Base-by-base conservation (phyloP, 768 basidiomycete species). In the Amanita jacksonii region DNA sequence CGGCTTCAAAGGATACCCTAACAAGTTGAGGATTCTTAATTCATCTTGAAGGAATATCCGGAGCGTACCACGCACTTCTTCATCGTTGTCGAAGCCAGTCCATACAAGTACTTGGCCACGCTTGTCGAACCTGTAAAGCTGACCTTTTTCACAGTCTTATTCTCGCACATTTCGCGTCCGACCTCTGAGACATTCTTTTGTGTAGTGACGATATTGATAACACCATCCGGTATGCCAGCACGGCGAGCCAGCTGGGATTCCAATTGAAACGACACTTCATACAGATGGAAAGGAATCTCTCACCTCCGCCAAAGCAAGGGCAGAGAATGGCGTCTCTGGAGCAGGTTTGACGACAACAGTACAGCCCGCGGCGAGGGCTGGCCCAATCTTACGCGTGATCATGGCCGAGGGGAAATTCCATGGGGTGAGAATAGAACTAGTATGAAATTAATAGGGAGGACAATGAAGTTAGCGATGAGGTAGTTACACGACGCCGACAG, bases 381-480 rank as follows among this genome's bases (percentile, higher is more conserved):
- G 78, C 20, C 79, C 88, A 12, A 91, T 66, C 61, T 93, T 93
- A n/a, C 90, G 81, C 1, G 85, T 85, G 16, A 90, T 85, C 89
- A 93, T 93, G 0, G 90, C 88, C 19, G 85, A 89, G 2, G 93
- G 93, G 67, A 96, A 97, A 62, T 96, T 92, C 88, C 86, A 87
- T 27, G 85, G 85, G 1, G 85, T 87, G 32, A 88, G 51, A 50
- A 89, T 85, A 5, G 82, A 81, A 7, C 86, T 89, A 51, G 22
- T 1, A 28, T 13, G 20, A n/a, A 31, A 20, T n/a, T 36, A n/a
- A 15, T 33, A n/a, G 28, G 8, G 9, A 20, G 5, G 6, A 7
- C 1, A 20, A 22, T 8, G 6, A 12, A n/a, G 15, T 16, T 5
- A 8, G 18, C 20, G 10, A 22, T 25, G 8, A 13, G 15, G 31